Percentiles rank a stretch among this genome's conserved stretches.
Conservation (phyloP, 176 grass and related monocot species). For the Triticum aestivum region IWGSC_CS_RefSeq_v2.1 NC_057813.1:536093105-536093604, state of each 20-base stretch:
- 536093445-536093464: conserved; percentile 68
- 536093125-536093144: not conserved
- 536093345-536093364: conserved; percentile 86
- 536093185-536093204: conserved; percentile 52
- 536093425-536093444: conserved; percentile 91
- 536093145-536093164: conserved; percentile 22
- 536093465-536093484: conserved; percentile 95
- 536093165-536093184: conserved; percentile 57
- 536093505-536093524: conserved; percentile 75
- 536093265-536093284: conserved; percentile 78
- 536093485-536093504: conserved; percentile 82
- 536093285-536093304: conserved; percentile 86
- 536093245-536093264: conserved; percentile 76
- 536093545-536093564: conserved; percentile 98
- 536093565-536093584: conserved; percentile 90
- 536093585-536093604: conserved; percentile 84
- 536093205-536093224: conserved; percentile 39
- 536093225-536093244: conserved; percentile 52
- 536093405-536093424: conserved; percentile 77
- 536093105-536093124: conserved; percentile 19
- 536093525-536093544: conserved; percentile 73
- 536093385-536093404: conserved; percentile 83
- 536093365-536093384: conserved; percentile 93
- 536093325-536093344: conserved; percentile 92
- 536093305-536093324: conserved; percentile 80